Evolutionary conservation across 352 stramenopile genomes (phyloP).

Genomic region (Pythium plurisporium): DNA sequence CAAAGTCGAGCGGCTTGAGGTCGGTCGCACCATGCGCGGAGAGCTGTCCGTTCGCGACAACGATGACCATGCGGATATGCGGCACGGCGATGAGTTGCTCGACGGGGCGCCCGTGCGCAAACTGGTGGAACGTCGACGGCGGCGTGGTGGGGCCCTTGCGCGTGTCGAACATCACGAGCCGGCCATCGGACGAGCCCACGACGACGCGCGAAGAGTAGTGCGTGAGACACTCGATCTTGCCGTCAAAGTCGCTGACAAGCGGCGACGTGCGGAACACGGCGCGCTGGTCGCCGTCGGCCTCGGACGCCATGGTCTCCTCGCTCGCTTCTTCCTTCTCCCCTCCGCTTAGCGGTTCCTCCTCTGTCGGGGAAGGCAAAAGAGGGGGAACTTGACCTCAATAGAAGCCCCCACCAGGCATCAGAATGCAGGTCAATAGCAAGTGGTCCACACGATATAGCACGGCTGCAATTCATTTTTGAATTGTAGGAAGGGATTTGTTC

Average conservation of each 20-base stretch:
- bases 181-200: conserved; percentile 71
- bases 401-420: not conserved
- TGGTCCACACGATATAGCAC: conserved; percentile 1
- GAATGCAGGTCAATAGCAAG: not conserved
- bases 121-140: conserved; percentile 55
- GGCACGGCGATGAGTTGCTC: conserved; percentile 81
- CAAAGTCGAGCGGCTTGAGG: conserved; percentile 67
- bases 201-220: conserved; percentile 88
- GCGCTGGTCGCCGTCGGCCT: conserved; percentile 33
- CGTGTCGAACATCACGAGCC: conserved; percentile 85
- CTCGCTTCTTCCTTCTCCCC: not conserved
- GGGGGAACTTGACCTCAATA: conserved; percentile 9
- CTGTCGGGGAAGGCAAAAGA: too few relatives aligned
- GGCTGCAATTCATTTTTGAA: conserved; percentile 24
- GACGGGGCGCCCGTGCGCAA: conserved; percentile 65
- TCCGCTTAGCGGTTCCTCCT: too few relatives aligned
- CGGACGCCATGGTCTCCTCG: conserved; percentile 20
- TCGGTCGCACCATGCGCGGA: conserved; percentile 75
- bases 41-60: conserved; percentile 69
- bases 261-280: conserved; percentile 74
- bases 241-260: conserved; percentile 69
- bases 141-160: conserved; percentile 65
- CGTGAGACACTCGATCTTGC: conserved; percentile 79
- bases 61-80: conserved; percentile 86
- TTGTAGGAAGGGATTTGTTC: conserved; percentile 9